These are phyloP conservation scores for Diaporthe citriasiana DNA, from an alignment of 2,329 filamentous ascomycete species.

Conservation along the genomic window DNA sequence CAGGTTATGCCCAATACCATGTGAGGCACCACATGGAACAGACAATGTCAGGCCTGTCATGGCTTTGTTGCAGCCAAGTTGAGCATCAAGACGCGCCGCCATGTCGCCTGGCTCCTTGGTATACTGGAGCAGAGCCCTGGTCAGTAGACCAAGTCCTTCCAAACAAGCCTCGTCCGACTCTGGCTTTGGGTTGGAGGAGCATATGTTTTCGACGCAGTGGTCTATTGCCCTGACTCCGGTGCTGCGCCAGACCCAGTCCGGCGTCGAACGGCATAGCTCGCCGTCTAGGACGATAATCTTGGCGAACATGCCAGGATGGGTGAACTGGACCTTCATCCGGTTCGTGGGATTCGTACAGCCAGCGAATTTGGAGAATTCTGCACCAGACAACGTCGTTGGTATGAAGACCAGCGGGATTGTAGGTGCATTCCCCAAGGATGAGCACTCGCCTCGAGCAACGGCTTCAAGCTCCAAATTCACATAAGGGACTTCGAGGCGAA, in stretches of 20 bases:
- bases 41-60: not conserved
- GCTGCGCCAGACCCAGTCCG: conserved; percentile 3
- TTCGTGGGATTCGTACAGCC: not conserved
- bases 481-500: not conserved
- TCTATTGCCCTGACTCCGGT: not conserved
- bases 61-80: not conserved
- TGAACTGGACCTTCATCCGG: not conserved
- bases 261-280: not conserved
- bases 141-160: not conserved
- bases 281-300: not conserved
- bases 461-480: not conserved
- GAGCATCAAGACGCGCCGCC: not conserved
- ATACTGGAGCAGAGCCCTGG: not conserved
- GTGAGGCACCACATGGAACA: not conserved
- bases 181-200: not conserved
- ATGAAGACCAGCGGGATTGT: not conserved
- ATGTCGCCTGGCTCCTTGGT: not conserved
- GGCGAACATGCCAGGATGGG: not conserved
- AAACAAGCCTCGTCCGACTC: not conserved
- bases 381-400: not conserved
- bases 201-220: not conserved
- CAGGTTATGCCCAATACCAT: not conserved
- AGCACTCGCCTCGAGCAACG: not conserved
- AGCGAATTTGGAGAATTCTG: not conserved
- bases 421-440: not conserved